These are phyloP conservation scores for Fistulinella cinereoalba DNA, from an alignment of 1,284 basidiomycete species.

Conservation along the genomic window DNA sequence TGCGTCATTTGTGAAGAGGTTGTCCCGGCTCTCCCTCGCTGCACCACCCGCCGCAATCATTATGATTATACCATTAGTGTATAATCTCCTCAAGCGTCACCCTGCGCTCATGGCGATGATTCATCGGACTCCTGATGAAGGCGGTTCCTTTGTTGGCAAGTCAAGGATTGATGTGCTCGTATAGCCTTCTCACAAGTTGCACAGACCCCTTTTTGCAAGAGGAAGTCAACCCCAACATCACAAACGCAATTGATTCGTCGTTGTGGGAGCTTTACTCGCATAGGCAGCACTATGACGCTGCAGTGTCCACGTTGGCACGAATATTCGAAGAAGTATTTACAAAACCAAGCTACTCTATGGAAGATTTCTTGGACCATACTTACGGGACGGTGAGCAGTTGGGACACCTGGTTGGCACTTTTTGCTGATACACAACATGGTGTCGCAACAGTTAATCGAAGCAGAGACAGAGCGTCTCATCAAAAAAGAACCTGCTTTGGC, in stretches of 20 bases:
- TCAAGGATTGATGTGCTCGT: background rate
- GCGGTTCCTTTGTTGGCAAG: constrained; percentile 42
- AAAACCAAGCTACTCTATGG: constrained; percentile 85
- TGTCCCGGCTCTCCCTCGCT: constrained; percentile 79
- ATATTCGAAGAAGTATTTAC: constrained; percentile 93
- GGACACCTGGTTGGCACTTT: background rate
- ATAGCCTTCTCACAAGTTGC: constrained; percentile 3
- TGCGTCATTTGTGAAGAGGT: constrained; percentile 92
- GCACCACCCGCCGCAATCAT: constrained; percentile 91
- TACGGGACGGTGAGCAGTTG: constrained; percentile 78
- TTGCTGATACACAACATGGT: constrained; percentile 1
- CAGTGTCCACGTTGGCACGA: constrained; percentile 80
- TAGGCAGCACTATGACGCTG: constrained; percentile 80
- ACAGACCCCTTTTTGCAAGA: constrained; percentile 71
- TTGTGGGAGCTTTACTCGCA: constrained; percentile 91
- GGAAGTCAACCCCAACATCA: constrained; percentile 75
- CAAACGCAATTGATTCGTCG: constrained; percentile 81
- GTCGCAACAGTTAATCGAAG: constrained; percentile 74
- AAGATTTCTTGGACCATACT: constrained; percentile 97
- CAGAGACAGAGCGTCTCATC: constrained; percentile 78
- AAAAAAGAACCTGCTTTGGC: constrained; percentile 75
- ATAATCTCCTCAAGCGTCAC: constrained; percentile 93
- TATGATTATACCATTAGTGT: constrained; percentile 89
- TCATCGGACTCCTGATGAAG: constrained; percentile 58
- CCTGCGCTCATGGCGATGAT: constrained; percentile 93